Conservation (phyloP, 371 early-diverging fungal genomes). For the Mucor indicus region DNA sequence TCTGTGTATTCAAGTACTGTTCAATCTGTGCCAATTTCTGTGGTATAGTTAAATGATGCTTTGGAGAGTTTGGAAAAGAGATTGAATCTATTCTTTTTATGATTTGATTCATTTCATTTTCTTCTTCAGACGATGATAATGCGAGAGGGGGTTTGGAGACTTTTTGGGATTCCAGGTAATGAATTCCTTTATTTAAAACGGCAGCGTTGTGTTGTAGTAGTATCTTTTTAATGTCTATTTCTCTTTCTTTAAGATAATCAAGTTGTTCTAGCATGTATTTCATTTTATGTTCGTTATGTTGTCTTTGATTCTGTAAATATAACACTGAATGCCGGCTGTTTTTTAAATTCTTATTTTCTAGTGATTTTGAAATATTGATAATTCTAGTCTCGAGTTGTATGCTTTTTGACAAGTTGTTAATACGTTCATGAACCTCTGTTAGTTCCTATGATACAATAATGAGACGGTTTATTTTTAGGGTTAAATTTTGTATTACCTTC, state of each 20-base stretch:
- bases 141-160: background rate
- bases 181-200: conserved; percentile 48
- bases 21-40: background rate
- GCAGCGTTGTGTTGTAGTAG: conserved; percentile 70
- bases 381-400: conserved; percentile 29
- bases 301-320: conserved; percentile 14
- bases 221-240: conserved; percentile 57
- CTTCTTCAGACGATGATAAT: background rate
- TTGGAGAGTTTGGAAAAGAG: background rate
- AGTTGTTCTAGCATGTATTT: conserved; percentile 64
- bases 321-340: conserved; percentile 17
- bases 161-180: conserved; percentile 5
- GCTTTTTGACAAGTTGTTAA: conserved; percentile 8
- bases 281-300: conserved; percentile 56
- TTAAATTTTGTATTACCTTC: conserved; percentile 33
- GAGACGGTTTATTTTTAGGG: background rate
- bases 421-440: conserved; percentile 13
- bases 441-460: conserved; percentile 13
- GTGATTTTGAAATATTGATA: conserved; percentile 37
- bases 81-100: background rate
- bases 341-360: conserved; percentile 35
- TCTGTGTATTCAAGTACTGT: background rate
- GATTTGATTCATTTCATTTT: conserved; percentile 1
- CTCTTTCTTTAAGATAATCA: conserved; percentile 55
- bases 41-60: background rate